These are phyloP conservation scores for Ceratocystis destructans DNA, from an alignment of 2,329 filamentous ascomycete genomes.

Conservation along the genomic window DNA sequence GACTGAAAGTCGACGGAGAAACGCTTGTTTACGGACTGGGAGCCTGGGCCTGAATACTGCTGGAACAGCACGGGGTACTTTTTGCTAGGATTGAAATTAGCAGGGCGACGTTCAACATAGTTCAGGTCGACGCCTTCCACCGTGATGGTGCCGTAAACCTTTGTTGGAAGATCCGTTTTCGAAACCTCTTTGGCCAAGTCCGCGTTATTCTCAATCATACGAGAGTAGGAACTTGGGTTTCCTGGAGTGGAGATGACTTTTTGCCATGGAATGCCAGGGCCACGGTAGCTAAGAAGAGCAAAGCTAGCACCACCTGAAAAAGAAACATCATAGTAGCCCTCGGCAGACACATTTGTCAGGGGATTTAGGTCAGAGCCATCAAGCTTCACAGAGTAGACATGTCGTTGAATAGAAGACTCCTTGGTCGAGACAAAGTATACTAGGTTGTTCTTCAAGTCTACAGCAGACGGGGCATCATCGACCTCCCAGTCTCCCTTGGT, in stretches of 20 bases:
- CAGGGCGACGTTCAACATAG: conserved; percentile 72
- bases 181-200: conserved; percentile 54
- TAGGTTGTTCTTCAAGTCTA: conserved; percentile 72
- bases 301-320: conserved; percentile 77
- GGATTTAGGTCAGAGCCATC: conserved; percentile 60
- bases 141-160: conserved; percentile 72
- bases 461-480: conserved; percentile 64
- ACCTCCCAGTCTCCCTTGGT: conserved; percentile 91
- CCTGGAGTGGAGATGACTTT: conserved; percentile 75
- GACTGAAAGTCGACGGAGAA: conserved; percentile 83
- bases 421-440: conserved; percentile 87
- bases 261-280: conserved; percentile 80
- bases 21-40: conserved; percentile 67
- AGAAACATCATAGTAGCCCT: conserved; percentile 68
- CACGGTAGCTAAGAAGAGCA: conserved; percentile 68
- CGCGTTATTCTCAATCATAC: conserved; percentile 65
- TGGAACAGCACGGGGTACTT: conserved; percentile 91
- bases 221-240: conserved; percentile 48
- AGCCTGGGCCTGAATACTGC: conserved; percentile 89
- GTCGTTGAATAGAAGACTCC: conserved; percentile 75
- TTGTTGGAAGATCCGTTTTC: conserved; percentile 66
- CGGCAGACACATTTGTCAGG: conserved; percentile 57
- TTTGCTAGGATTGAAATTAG: conserved; percentile 71
- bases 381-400: conserved; percentile 79
- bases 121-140: conserved; percentile 61